Conservation (phyloP, 2,329 filamentous ascomycete species). For the Macrophomina phaseolina region DNA sequence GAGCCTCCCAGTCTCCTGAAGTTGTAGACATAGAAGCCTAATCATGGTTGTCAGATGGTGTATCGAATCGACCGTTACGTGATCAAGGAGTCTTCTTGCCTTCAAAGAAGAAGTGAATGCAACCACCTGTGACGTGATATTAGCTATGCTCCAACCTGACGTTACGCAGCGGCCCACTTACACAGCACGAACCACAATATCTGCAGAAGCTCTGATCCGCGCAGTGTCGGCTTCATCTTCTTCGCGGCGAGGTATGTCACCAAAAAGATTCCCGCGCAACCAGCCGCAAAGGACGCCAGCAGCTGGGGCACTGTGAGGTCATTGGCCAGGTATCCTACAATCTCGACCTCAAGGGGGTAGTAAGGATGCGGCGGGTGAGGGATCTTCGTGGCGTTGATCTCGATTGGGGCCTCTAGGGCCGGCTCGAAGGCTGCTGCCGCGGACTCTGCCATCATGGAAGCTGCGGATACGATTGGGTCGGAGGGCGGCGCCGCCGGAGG, state of each 20-base stretch:
- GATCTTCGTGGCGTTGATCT: slow-evolving; percentile 14
- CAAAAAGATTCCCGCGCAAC: slow-evolving; percentile 63
- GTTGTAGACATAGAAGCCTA: slow-evolving; percentile 66
- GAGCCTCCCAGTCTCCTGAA: slow-evolving; percentile 68
- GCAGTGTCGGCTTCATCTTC: slow-evolving; percentile 59
- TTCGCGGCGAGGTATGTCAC: slow-evolving; percentile 62
- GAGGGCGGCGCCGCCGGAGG: neutral
- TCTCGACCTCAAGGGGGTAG: slow-evolving; percentile 68
- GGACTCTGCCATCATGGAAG: slow-evolving; percentile 7
- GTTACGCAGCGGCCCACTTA: slow-evolving; percentile 45
- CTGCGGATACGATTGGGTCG: slow-evolving; percentile 4
- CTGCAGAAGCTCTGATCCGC: slow-evolving; percentile 60
- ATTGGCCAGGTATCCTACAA: slow-evolving; percentile 71
- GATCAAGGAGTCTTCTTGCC: slow-evolving; percentile 50
- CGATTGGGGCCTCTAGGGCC: slow-evolving; percentile 4
- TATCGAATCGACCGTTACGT: neutral
- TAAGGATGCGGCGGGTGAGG: slow-evolving; percentile 64
- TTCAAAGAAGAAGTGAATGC: slow-evolving; percentile 82
- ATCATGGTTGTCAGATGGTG: neutral
- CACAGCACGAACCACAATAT: slow-evolving; percentile 80
- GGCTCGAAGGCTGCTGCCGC: slow-evolving; percentile 14
- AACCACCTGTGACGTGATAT: slow-evolving; percentile 56
- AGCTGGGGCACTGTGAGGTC: slow-evolving; percentile 64
- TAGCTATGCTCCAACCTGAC: neutral
- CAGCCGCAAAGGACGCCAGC: slow-evolving; percentile 63